Base-by-base conservation (phyloP, 1,139 yeast genomes). In the Chernovozyma sophiae-reginae region DNA sequence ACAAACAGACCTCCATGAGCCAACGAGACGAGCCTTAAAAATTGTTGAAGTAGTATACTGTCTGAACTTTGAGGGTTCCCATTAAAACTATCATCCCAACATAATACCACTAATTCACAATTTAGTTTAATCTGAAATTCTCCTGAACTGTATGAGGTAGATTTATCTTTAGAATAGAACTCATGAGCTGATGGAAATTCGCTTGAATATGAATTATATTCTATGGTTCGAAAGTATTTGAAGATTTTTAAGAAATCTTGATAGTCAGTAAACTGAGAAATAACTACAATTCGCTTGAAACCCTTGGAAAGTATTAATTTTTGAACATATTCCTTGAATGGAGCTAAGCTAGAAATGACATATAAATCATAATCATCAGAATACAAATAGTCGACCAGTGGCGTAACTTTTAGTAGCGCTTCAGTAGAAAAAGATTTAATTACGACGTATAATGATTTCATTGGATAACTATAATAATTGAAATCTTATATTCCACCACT, bases 1-100 rank as follows among this genome's bases (percentile, higher is more conserved):
- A 55, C 41, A 14, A 70, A 49, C 3, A 64, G 49, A 1, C 61
- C 68, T 0, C 68, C 73, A 47, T 73, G 74, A 26, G 65, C 60
- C 34, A 77, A 50, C 11, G 77, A 63, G 1, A 79, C 42, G 8
- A 70, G 56, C 28, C 95, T 64, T 23, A 80, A 45, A 31, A 65
- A 49, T 46, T 81, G 85, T 49, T 83, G 87, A 3, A 68, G 17
- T 12, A 49, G 22, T 45, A 46, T 11, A 62, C 51, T 23, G 51
- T 47, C 11, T 43, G 42, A 4, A 55, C 47, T 1, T 58, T 40
- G 16, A 62, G 44, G 30, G 50, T 52, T 30, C 53, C 56, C 13
- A 7, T 32, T n/a, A 16, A 32, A 24, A 11, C 20, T 13, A 4
- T 7, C 10, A 20, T 33, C 36, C 15, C 20, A 22, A 10, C 26